Conservation (phyloP, 2,329 filamentous ascomycete species). For the Epichloe typhina region DNA sequence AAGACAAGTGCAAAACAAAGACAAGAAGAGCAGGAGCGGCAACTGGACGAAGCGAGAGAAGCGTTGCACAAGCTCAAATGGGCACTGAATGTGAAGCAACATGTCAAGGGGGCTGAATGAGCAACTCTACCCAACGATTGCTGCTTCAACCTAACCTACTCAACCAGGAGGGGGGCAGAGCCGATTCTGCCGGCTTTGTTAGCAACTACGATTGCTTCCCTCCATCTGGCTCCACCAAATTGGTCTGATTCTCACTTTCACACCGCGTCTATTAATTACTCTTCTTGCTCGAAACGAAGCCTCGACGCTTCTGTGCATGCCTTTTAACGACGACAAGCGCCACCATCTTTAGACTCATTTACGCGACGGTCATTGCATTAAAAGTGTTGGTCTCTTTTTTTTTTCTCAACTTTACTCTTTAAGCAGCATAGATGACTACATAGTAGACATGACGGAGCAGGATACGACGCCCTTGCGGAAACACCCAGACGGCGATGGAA, state of each 20-base stretch:
- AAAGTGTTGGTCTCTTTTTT: no score
- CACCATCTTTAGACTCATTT: neutral
- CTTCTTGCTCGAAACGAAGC: neutral
- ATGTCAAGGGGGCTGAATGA: conserved; percentile 41
- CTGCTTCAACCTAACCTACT: neutral
- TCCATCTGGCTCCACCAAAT: neutral
- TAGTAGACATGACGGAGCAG: conserved; percentile 5
- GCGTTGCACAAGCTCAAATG: conserved; percentile 58
- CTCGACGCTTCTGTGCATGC: neutral
- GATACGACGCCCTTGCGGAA: conserved; percentile 6
- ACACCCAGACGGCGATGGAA: neutral
- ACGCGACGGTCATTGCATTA: conserved; percentile 3
- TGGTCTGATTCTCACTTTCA: no score
- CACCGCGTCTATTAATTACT: no score
- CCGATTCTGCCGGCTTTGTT: neutral
- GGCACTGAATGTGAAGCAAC: conserved; percentile 56
- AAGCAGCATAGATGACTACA: conserved; percentile 2
- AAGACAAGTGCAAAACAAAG: conserved; percentile 41
- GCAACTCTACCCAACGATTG: neutral
- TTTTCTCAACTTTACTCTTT: neutral
- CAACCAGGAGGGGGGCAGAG: neutral
- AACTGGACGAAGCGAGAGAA: conserved; percentile 44
- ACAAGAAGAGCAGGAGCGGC: conserved; percentile 47
- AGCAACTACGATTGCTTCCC: neutral
- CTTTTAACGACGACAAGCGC: neutral